These are phyloP conservation scores for Pisolithus orientalis DNA, from an alignment of 768 basidiomycete genomes.

Conservation along the genomic window DNA sequence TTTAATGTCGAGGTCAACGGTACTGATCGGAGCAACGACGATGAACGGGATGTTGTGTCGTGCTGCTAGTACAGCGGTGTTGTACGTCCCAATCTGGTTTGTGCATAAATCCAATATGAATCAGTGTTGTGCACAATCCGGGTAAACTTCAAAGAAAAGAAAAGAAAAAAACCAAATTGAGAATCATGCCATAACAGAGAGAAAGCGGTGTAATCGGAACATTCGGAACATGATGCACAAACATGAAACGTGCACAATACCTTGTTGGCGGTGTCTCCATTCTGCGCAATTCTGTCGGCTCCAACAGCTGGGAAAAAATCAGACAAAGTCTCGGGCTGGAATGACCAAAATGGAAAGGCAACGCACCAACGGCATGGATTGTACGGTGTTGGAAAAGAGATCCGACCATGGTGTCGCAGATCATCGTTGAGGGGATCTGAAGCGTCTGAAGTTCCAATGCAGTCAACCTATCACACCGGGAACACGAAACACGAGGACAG, in stretches of 20 bases:
- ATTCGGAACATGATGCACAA: background rate
- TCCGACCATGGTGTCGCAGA: constrained; percentile 97
- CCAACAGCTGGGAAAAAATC: constrained; percentile 54
- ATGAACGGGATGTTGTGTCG: constrained; percentile 87
- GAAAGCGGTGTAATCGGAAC: constrained; percentile 4
- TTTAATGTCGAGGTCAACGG: constrained; percentile 75
- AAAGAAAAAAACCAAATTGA: background rate
- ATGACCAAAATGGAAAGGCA: constrained; percentile 11
- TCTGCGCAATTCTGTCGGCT: constrained; percentile 82
- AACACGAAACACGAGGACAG: background rate
- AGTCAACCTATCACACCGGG: constrained; percentile 56
- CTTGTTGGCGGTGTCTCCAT: constrained; percentile 98
- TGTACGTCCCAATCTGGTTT: constrained; percentile 81
- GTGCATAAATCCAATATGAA: background rate
- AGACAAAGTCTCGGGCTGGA: background rate
- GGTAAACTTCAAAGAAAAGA: background rate
- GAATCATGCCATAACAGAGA: background rate
- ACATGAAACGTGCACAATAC: constrained; percentile 21
- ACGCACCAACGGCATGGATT: constrained; percentile 73
- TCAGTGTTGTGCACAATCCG: background rate
- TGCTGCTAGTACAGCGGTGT: constrained; percentile 87
- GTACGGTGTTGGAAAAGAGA: constrained; percentile 84
- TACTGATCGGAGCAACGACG: constrained; percentile 89
- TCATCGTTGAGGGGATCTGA: constrained; percentile 83
- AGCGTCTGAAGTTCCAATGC: constrained; percentile 84